Base-by-base conservation (phyloP, 2,329 filamentous ascomycete species). In the Arthrinium phaeospermum region DNA sequence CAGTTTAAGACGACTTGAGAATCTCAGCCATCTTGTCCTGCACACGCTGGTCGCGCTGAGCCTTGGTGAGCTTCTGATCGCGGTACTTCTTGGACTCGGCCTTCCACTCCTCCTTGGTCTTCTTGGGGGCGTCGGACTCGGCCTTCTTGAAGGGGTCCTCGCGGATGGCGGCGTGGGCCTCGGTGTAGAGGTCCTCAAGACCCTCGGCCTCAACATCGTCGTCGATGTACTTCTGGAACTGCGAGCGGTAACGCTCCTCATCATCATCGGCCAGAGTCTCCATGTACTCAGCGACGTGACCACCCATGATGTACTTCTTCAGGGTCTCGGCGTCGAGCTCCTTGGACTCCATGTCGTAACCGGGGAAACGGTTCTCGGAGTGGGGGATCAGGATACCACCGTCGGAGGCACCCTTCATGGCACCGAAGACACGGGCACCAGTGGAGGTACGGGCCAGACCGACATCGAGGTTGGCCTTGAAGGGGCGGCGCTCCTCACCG, bases 241-340 rank as follows among this genome's bases (percentile, higher is more conserved):
- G 96, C 81, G 91, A 92, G 91, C 96, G 96, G 94, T 94, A 99
- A 85, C 96, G 95, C 92, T 99, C 96, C 93, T 99, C 96, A 84
- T 99, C 96, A 84, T 99, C 96, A 82, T 99, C 96, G 87, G 96
- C 96, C 77, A 99, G 94, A 73, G 93, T 96, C 93, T 99, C 96
- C 96, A 99, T 99, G 92, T 99, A 99, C 92, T 99, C 96, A 80
- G 96, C 95, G 77, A 99, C 94, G 91, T 99, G 96, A 75, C 96
- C 96, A 83, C 91, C 96, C 86, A 94, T 96, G 91, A 99, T 99
- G 93, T 99, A 99, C 90, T 95, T 97, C 91, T 96, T 95, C 84
- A 99, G 94, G 79, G 91, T 93, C 86, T 99, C 96, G 82, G 95
- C 91, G 81, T 99, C 96, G 82, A 99, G 94, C 91, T 98, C 96